Base-by-base conservation (phyloP, 768 basidiomycete genomes). In the Mycena metata region DNA sequence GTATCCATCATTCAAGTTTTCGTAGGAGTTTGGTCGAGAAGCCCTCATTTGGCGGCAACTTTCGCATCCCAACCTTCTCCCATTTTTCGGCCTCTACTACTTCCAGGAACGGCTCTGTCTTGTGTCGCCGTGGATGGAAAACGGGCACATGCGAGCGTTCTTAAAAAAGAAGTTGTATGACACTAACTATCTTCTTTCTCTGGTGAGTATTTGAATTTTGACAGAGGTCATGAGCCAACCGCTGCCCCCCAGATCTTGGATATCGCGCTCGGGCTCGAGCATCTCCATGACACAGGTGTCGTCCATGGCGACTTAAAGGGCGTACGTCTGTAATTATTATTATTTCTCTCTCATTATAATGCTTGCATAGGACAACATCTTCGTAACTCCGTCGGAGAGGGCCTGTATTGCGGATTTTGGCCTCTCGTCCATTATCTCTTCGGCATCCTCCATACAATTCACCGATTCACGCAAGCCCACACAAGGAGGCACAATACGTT, bases 31-130 rank as follows among this genome's bases (percentile, higher is more conserved):
- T 51, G 47, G 58, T 16, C 45, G 69, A 41, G 75, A 76, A 49
- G 71, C 74, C 8, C 59, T 71, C 19, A 72, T 75, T n/a, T 68
- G 71, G 35, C 73, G 70, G 19, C 64, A 72, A 5, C 60, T 75
- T 26, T 41, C 50, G 30, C 74, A 73, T 60, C 73, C 76, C 12
- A 73, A 73, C 45, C 60, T 75, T 49, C 60, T 76, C 7, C 64
- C 73, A 1, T 76, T 74, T 49, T 54, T 72, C n/a, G 75, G 75
- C 24, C 50, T 74, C 19, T 66, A 73, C 55, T 58, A 69, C 49
- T 66, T 66, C 30, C 35, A 59, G 10, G 36, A 55, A 19, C 52
- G 70, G 19, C 46, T 74, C 21, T 72, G 69, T 24, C 75, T 80
- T 12, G 35, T 80, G 16, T 67, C 39, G 15, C 39, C 39, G 39